phyloP scores from a whole-genome alignment of 192 early-diverging fungal species.

The Pilobolus umbonatus region DNA sequence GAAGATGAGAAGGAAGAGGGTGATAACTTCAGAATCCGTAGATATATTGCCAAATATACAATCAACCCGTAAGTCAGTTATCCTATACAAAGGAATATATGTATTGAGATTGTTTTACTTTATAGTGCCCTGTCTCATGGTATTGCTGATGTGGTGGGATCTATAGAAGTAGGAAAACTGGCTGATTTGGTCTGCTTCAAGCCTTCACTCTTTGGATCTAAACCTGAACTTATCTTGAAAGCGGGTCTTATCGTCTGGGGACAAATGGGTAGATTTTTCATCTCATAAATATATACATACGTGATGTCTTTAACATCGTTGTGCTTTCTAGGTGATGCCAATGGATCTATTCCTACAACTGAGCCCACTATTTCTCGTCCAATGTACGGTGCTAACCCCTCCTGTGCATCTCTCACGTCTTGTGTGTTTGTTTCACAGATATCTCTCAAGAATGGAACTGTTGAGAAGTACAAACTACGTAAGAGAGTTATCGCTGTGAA shows the following conservation, averaged over 20 bases:
- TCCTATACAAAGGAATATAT: background rate
- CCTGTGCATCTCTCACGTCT: conserved; percentile 54
- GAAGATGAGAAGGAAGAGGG: conserved; percentile 46
- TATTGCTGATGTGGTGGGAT: conserved; percentile 82
- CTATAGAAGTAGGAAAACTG: conserved; percentile 90
- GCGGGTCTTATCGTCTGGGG: conserved; percentile 82
- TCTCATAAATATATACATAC: background rate
- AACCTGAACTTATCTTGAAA: conserved; percentile 84
- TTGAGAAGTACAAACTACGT: conserved; percentile 56
- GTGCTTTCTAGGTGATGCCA: conserved; percentile 62
- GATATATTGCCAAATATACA: conserved; percentile 97
- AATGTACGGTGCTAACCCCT: conserved; percentile 76
- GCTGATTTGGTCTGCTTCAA: conserved; percentile 88
- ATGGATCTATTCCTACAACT: conserved; percentile 93
- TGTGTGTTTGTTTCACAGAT: conserved; percentile 81
- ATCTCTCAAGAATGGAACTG: conserved; percentile 55
- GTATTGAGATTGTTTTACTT: background rate
- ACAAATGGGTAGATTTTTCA: conserved; percentile 54
- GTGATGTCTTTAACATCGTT: background rate
- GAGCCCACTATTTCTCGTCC: conserved; percentile 83
- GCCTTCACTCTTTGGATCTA: conserved; percentile 84
- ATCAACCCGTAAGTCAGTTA: conserved; percentile 80
- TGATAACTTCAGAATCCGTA: conserved; percentile 86
- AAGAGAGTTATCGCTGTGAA: conserved; percentile 70
- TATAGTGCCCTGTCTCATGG: conserved; percentile 83